These are phyloP conservation scores for Elsinoe necatrix DNA, from an alignment of 2,329 filamentous ascomycete genomes.

Conservation along the genomic window DNA sequence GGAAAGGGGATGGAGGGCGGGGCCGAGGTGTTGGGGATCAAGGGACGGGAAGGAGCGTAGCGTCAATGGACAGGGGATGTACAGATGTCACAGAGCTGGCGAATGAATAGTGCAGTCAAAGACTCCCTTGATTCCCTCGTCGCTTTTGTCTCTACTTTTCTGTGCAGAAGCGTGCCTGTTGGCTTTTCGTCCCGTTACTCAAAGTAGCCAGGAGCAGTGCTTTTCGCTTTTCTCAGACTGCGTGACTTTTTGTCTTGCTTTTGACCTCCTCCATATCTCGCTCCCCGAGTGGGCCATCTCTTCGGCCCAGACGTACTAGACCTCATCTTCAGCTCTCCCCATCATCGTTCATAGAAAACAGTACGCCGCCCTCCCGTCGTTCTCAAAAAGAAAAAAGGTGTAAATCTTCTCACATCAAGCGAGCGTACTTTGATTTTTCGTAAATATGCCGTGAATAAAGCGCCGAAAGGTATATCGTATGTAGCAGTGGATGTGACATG, in stretches of 20 bases:
- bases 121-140: not conserved
- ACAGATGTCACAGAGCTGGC: not conserved
- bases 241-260: not conserved
- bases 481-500: not conserved
- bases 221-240: not conserved
- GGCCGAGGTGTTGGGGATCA: not conserved
- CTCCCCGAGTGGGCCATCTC: not conserved
- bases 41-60: not conserved
- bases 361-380: not conserved
- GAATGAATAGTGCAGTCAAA: not conserved
- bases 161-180: not conserved
- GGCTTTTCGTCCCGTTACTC: not conserved
- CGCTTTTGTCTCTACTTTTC: conserved; percentile 2
- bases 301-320: not conserved
- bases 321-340: not conserved
- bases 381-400: not conserved
- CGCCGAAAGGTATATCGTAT: not conserved
- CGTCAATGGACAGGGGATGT: not conserved
- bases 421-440: not conserved
- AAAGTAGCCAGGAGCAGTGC: not conserved
- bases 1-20: not conserved
- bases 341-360: not conserved
- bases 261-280: not conserved
- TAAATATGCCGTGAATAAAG: conserved; percentile 5
- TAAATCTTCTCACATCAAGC: conserved; percentile 3